Evolutionary conservation across 148 eudicot genomes (phyloP), one percentile per base, ranked within the genome.

Genomic region (Cornus kousa): DNA sequence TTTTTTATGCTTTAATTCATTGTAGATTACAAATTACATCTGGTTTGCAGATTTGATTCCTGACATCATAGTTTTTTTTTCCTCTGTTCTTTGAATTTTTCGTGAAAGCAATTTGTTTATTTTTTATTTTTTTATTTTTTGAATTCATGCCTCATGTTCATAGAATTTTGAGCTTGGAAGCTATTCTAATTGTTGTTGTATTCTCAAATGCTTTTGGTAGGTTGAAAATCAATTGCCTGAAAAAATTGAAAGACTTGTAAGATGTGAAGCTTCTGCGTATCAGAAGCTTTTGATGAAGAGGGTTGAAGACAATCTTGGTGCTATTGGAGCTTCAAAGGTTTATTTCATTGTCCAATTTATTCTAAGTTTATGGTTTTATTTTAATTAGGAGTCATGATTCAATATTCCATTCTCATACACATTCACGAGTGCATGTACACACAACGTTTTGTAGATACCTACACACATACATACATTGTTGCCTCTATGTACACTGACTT

Each of bases 261-360:
- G 98, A 87, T 96, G 99, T 76, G 99, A 96, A 82, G 99, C 99
- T 73, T 96, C 99, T 76, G 91, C 97, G 35, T 96, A 96, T 84
- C 99, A 96, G 85, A 96, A 93, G 82, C 97, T 93, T 78, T 85
- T 96, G 87, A 96, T 96, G 97, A 89, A 86, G 93, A 90, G 99
- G 83, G 99, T 96, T 64, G 99, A 96, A 74, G 99, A 96, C 31
- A 96, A 93, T 85, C 98, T 96, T 80, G 99, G 99, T 80, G 87
- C 99, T 76, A 84, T 96, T 84, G 97, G 93, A 69, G 77, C 88
- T 84, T 80, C 97, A 59, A 96, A 93, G 98, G 99, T 96, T 82
- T 77, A 75, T 73, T 69, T 80, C 32, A 31, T 70, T 46, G 23
- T 80, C 32, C 55, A 35, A 53, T 43, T 70, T 39, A 67, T 40